phyloP scores from a whole-genome alignment of 2,329 filamentous ascomycete genomes.

The Colletotrichum lini region DNA sequence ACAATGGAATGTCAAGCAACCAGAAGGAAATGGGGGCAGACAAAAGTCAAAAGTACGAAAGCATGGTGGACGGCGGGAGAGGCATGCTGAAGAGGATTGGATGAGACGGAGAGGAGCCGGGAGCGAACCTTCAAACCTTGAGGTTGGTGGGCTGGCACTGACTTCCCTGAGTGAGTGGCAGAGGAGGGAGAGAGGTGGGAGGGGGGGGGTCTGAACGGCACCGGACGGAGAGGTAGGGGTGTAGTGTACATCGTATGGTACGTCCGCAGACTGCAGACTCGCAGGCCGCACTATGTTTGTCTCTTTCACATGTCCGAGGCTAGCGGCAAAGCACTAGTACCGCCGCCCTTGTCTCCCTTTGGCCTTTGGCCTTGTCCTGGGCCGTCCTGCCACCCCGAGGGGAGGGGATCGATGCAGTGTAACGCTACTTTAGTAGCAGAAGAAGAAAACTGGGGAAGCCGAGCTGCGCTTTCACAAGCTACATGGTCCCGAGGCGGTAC shows the following conservation, averaged over 20 bases:
- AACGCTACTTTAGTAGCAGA: constrained; percentile 30
- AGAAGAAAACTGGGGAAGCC: constrained; percentile 36
- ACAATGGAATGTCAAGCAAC: constrained; percentile 31
- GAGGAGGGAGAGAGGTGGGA: background rate
- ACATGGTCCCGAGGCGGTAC: constrained; percentile 15
- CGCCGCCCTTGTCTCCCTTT: constrained; percentile 27
- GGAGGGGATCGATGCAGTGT: constrained; percentile 39
- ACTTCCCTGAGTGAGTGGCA: constrained; percentile 19
- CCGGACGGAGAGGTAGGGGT: constrained; percentile 21
- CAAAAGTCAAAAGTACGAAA: constrained; percentile 35
- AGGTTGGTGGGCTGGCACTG: constrained; percentile 19
- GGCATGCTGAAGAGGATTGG: constrained; percentile 39
- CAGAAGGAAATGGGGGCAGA: constrained; percentile 29
- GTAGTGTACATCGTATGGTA: too few species aligned
- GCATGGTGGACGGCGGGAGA: constrained; percentile 38
- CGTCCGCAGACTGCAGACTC: background rate
- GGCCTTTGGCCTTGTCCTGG: constrained; percentile 33
- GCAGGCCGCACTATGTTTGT: constrained; percentile 26
- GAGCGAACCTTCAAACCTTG: constrained; percentile 41
- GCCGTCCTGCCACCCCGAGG: constrained; percentile 14
- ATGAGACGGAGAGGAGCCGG: constrained; percentile 42
- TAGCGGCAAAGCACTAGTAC: constrained; percentile 36
- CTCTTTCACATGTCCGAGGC: constrained; percentile 38
- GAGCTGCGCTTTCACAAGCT: constrained; percentile 39
- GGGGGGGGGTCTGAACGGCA: constrained; percentile 33